A percentile compares a stretch with the other conserved stretches of the same genome.
phyloP scores from a whole-genome alignment of 257 asterid species.

The Marsdenia floribunda region DNA sequence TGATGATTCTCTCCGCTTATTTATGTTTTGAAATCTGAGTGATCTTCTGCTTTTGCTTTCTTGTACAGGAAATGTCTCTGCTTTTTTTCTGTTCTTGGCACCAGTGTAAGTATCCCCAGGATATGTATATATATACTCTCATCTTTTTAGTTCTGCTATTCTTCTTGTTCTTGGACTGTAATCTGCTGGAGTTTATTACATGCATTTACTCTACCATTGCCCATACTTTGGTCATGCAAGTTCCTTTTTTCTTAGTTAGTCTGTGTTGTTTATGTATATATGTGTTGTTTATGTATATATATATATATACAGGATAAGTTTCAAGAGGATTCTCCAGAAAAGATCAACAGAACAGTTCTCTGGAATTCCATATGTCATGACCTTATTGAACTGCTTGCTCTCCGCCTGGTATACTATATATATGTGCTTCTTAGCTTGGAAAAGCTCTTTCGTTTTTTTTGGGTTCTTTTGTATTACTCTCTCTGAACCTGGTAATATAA shows the following conservation, averaged over 20 bases:
- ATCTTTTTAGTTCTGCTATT: not conserved
- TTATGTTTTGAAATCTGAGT: not conserved
- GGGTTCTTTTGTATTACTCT: not conserved
- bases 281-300: too few relatives aligned
- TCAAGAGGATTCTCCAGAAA: slow-evolving; percentile 55
- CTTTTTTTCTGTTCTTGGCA: slow-evolving; percentile 78
- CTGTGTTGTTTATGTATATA: too few relatives aligned
- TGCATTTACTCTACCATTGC: not conserved
- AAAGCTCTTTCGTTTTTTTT: not conserved
- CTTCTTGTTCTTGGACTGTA: not conserved
- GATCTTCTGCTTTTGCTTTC: not conserved
- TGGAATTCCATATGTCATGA: slow-evolving; percentile 79
- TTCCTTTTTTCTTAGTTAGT: not conserved
- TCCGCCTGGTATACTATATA: slow-evolving; percentile 52
- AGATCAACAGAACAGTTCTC: slow-evolving; percentile 73
- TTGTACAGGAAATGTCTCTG: slow-evolving; percentile 63
- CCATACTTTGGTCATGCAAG: not conserved
- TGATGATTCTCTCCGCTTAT: not conserved
- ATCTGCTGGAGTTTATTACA: not conserved
- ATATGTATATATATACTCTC: not conserved
- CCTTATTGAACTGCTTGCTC: slow-evolving; percentile 82
- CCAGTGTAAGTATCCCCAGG: slow-evolving; percentile 54
- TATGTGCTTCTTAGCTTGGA: not conserved
- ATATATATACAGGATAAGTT: slow-evolving; percentile 52
- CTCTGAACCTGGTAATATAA: not conserved